phyloP scores from a whole-genome alignment of 495 filamentous ascomycete species.

The Hypoxylon rickii region DNA sequence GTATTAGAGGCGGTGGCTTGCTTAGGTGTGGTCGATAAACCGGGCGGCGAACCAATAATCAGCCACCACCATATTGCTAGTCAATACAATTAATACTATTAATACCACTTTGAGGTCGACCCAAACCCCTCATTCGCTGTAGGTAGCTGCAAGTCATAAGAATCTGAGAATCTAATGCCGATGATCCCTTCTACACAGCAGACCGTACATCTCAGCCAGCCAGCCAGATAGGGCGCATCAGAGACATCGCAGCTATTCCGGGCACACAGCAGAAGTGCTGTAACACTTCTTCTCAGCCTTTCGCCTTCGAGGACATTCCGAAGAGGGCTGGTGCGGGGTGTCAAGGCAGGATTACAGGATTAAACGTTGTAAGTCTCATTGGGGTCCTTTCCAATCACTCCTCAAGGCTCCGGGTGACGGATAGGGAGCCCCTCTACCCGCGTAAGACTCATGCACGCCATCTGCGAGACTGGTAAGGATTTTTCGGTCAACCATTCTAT shows the following conservation, averaged over 20 bases:
- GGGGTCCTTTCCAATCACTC: conserved; percentile 3
- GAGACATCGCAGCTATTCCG: too few relatives aligned
- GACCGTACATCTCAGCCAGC: too few relatives aligned
- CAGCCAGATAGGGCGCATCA: too few relatives aligned
- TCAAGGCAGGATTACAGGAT: conserved; percentile 16
- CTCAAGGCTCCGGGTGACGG: background rate
- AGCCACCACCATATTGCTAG: too few relatives aligned
- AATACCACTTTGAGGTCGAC: conserved; percentile 5
- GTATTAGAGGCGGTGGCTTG: background rate
- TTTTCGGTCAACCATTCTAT: background rate
- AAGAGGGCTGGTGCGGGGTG: conserved; percentile 2
- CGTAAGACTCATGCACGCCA: conserved; percentile 10
- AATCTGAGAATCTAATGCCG: background rate
- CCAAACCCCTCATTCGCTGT: conserved; percentile 8
- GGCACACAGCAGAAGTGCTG: background rate
- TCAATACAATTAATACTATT: too few relatives aligned
- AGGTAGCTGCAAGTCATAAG: conserved; percentile 8
- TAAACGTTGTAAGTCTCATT: conserved; percentile 4
- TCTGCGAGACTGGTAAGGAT: conserved; percentile 10
- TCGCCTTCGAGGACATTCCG: conserved; percentile 12
- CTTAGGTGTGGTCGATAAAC: background rate
- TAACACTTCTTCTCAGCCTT: conserved; percentile 1
- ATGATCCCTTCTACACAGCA: too few relatives aligned
- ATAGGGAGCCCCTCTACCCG: conserved; percentile 6
- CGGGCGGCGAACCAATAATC: conserved; percentile 6